Conservation (phyloP, 2,329 filamentous ascomycete species). For the Calonectria leucothoes region DNA sequence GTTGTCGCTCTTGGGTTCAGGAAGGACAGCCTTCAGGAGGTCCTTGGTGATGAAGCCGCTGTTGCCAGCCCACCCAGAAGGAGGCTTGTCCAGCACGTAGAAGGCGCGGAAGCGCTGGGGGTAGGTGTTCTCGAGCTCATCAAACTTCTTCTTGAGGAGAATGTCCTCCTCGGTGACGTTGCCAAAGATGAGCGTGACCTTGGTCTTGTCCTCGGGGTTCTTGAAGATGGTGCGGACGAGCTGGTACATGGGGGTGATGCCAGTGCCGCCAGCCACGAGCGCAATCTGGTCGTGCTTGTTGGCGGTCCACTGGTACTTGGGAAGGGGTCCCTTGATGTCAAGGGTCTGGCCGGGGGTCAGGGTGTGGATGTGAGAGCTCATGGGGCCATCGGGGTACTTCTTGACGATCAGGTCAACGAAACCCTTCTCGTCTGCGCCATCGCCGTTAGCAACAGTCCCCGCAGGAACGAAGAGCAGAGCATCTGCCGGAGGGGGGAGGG, state of each 20-base stretch:
- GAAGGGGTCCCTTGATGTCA: conserved; percentile 93
- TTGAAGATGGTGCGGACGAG: conserved; percentile 91
- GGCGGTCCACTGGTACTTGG: conserved; percentile 88
- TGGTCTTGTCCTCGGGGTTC: conserved; percentile 96
- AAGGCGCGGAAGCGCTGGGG: conserved; percentile 96
- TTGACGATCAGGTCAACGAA: conserved; percentile 92
- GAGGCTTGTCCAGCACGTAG: conserved; percentile 88
- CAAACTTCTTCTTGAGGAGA: conserved; percentile 85
- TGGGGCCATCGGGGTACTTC: conserved; percentile 88
- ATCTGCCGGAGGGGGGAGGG: accelerated
- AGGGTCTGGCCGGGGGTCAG: conserved; percentile 85
- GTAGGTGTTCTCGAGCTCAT: conserved; percentile 92
- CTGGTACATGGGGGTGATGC: conserved; percentile 99
- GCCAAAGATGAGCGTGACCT: conserved; percentile 94
- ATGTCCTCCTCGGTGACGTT: conserved; percentile 94
- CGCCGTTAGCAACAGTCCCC: conserved; percentile 20
- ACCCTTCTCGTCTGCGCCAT: conserved; percentile 73
- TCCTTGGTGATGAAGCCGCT: conserved; percentile 91
- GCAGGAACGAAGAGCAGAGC: neutral
- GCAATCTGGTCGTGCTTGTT: conserved; percentile 96
- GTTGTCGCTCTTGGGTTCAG: conserved; percentile 90
- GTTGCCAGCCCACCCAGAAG: conserved; percentile 81
- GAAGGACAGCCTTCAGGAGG: conserved; percentile 92
- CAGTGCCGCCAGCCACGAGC: conserved; percentile 92
- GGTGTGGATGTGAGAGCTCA: conserved; percentile 90